These are phyloP conservation scores for Scheffersomyces titani DNA, from an alignment of 1,139 yeast species.

Conservation along the genomic window DNA sequence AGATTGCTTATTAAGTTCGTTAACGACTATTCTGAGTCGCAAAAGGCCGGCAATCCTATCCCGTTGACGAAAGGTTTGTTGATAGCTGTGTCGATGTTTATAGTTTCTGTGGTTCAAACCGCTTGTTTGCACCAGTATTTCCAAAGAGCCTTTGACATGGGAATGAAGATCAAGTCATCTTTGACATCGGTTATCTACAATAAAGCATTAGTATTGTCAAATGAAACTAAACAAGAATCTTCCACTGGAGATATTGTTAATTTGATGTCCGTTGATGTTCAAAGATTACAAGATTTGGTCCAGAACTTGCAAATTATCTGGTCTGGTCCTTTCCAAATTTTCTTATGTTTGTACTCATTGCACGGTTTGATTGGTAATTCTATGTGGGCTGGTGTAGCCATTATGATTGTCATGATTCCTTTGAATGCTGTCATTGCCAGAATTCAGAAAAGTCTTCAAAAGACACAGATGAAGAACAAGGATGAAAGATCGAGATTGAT, in stretches of 20 bases:
- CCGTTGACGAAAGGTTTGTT: slow-evolving; percentile 81
- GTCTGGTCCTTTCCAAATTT: slow-evolving; percentile 96
- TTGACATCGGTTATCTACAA: slow-evolving; percentile 77
- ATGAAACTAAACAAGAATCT: slow-evolving; percentile 76
- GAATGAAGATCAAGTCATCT: slow-evolving; percentile 85
- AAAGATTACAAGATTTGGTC: slow-evolving; percentile 85
- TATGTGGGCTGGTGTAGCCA: slow-evolving; percentile 96
- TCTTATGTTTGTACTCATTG: slow-evolving; percentile 74
- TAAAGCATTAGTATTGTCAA: slow-evolving; percentile 78
- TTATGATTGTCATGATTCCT: slow-evolving; percentile 85
- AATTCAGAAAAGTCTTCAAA: slow-evolving; percentile 73
- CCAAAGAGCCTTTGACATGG: slow-evolving; percentile 83
- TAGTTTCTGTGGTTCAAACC: slow-evolving; percentile 81
- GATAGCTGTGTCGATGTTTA: slow-evolving; percentile 83
- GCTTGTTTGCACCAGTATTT: slow-evolving; percentile 89
- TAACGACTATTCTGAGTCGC: slow-evolving; percentile 62
- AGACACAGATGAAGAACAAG: slow-evolving; percentile 49
- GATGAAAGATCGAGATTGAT: slow-evolving; percentile 58
- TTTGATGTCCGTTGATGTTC: slow-evolving; percentile 95
- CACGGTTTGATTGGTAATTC: slow-evolving; percentile 79
- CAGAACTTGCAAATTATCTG: slow-evolving; percentile 87
- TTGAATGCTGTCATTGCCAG: slow-evolving; percentile 74
- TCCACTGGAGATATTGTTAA: slow-evolving; percentile 98
- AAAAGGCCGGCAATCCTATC: slow-evolving; percentile 30
- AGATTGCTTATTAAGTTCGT: slow-evolving; percentile 79